These are phyloP conservation scores for Chrysosporium queenslandicum DNA, from an alignment of 2,329 filamentous ascomycete genomes.

Conservation along the genomic window DNA sequence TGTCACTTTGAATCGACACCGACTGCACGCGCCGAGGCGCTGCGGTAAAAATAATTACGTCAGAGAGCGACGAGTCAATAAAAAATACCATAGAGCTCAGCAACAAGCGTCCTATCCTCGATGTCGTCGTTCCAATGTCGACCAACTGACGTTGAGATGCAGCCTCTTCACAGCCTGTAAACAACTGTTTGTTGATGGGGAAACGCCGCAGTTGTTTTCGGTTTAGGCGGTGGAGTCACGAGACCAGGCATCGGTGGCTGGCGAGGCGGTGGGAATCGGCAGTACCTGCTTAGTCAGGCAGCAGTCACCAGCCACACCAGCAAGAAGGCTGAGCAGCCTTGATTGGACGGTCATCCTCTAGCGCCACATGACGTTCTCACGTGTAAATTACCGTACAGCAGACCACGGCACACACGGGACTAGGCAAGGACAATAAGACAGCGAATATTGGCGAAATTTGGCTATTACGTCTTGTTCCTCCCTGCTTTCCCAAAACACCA, in stretches of 20 bases:
- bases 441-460: constrained; percentile 12
- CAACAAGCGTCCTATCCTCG: constrained; percentile 5
- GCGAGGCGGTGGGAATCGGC: not conserved
- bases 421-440: not conserved
- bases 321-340: not conserved
- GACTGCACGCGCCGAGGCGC: constrained; percentile 7
- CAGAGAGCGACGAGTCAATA: constrained; percentile 12
- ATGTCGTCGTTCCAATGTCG: constrained; percentile 7
- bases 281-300: not conserved
- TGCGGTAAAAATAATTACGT: constrained; percentile 10
- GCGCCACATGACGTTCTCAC: constrained; percentile 4
- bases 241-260: constrained; percentile 7
- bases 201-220: constrained; percentile 16
- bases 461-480: constrained; percentile 12
- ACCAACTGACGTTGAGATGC: constrained; percentile 9
- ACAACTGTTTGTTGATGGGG: constrained; percentile 20
- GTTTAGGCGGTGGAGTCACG: constrained; percentile 9
- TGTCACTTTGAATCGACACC: constrained; percentile 1
- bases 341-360: not conserved
- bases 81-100: constrained; percentile 10
- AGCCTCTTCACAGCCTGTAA: constrained; percentile 15
- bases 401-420: constrained; percentile 10
- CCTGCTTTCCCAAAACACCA: constrained; percentile 5
- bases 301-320: constrained; percentile 5
- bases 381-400: constrained; percentile 7